Conservation (phyloP, 2,329 filamentous ascomycete genomes). For the Microdochium bolleyi region DNA sequence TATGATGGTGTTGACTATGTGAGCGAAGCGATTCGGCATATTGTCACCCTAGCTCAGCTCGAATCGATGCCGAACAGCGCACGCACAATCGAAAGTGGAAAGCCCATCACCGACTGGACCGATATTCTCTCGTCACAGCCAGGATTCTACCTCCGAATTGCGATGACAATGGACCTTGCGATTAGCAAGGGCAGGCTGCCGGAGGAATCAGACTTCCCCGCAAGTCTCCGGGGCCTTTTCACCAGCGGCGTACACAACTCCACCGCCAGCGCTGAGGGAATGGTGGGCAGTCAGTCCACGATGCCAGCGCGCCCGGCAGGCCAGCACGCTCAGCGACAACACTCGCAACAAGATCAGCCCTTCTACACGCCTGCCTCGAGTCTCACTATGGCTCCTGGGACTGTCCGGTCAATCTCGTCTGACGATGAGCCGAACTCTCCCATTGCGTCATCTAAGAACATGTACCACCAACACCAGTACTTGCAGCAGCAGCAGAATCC, state of each 20-base stretch:
- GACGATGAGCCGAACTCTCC: slow-evolving; percentile 18
- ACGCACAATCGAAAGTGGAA: slow-evolving; percentile 8
- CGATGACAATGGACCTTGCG: slow-evolving; percentile 33
- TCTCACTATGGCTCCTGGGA: slow-evolving; percentile 11
- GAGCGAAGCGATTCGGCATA: slow-evolving; percentile 32
- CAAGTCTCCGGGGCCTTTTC: slow-evolving; percentile 28
- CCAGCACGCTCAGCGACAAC: background rate
- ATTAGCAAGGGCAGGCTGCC: slow-evolving; percentile 31
- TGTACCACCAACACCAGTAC: background rate
- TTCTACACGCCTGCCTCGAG: slow-evolving; percentile 5
- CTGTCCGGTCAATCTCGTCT: slow-evolving; percentile 18
- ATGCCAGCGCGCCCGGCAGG: slow-evolving; percentile 15
- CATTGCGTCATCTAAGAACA: slow-evolving; percentile 6
- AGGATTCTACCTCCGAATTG: slow-evolving; percentile 30
- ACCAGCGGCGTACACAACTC: slow-evolving; percentile 23
- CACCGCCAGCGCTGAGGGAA: background rate
- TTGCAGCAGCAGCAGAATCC: background rate
- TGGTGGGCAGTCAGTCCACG: slow-evolving; percentile 16
- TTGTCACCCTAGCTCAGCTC: slow-evolving; percentile 31
- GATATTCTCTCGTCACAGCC: slow-evolving; percentile 31
- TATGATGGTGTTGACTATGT: slow-evolving; percentile 38
- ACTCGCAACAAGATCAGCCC: background rate
- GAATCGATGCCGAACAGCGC: slow-evolving; percentile 14
- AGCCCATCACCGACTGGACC: slow-evolving; percentile 29
- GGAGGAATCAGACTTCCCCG: slow-evolving; percentile 31